phyloP scores from a whole-genome alignment of 1,284 basidiomycete genomes.

The Sporisorium sorghi region DNA sequence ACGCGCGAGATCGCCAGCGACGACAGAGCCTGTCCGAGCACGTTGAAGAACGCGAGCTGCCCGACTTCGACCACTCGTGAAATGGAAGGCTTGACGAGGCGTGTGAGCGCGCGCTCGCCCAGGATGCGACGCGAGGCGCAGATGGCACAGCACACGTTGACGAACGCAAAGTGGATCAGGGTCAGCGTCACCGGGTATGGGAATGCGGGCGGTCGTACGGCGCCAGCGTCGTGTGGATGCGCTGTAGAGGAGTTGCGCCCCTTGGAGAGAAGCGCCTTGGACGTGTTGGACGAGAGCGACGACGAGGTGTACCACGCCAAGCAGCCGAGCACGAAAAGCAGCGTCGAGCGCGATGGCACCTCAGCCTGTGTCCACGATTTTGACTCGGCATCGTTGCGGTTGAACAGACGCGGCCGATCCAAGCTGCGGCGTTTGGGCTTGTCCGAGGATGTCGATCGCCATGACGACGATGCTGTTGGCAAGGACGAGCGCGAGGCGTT shows the following conservation, averaged over 20 bases:
- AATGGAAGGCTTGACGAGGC: conserved; percentile 74
- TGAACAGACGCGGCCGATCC: conserved; percentile 33
- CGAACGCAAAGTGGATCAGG: conserved; percentile 96
- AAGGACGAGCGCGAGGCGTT: background rate
- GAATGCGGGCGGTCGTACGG: conserved; percentile 73
- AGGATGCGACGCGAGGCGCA: conserved; percentile 52
- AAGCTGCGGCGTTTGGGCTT: conserved; percentile 16
- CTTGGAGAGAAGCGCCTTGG: conserved; percentile 80
- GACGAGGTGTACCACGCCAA: conserved; percentile 74
- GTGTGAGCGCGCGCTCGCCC: conserved; percentile 48
- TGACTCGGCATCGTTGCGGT: conserved; percentile 3
- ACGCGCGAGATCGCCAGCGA: conserved; percentile 96
- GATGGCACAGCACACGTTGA: conserved; percentile 84
- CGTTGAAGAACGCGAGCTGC: conserved; percentile 89
- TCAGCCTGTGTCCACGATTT: conserved; percentile 2
- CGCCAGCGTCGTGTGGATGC: background rate
- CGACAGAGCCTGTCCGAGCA: conserved; percentile 96
- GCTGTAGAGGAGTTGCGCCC: background rate
- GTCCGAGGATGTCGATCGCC: conserved; percentile 1
- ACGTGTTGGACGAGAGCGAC: conserved; percentile 87
- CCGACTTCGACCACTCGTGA: conserved; percentile 82
- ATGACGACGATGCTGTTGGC: conserved; percentile 11
- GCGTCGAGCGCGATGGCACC: conserved; percentile 28
- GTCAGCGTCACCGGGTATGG: conserved; percentile 90
- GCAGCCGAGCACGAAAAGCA: conserved; percentile 58